Percentiles rank a stretch among this genome's conserved stretches.
Evolutionary conservation across 1,284 basidiomycete genomes (phyloP).

Genomic region (Neonothopanus nambi): DNA sequence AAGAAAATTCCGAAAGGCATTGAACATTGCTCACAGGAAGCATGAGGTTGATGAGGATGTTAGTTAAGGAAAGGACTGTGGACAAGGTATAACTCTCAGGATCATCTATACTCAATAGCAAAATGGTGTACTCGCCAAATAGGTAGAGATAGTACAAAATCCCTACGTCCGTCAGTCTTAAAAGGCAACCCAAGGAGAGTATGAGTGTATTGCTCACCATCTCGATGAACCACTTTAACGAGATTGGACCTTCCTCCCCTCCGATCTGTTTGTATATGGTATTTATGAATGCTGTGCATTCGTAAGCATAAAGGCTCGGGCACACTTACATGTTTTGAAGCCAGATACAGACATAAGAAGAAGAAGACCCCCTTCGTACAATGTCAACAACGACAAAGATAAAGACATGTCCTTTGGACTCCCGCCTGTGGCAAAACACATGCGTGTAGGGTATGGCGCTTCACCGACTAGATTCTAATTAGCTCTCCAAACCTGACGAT

Average conservation of each 20-base stretch:
- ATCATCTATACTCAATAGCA: not conserved
- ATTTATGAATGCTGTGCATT: too few relatives aligned
- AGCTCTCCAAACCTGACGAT: too few relatives aligned
- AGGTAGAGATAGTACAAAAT: slow-evolving; percentile 3
- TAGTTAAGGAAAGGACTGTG: not conserved
- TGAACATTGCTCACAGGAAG: too few relatives aligned
- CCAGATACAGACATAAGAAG: slow-evolving; percentile 6
- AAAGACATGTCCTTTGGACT: not conserved
- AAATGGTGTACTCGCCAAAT: not conserved
- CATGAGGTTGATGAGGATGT: not conserved
- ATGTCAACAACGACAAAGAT: not conserved
- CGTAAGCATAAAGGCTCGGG: not conserved
- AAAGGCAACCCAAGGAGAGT: not conserved
- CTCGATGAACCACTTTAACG: not conserved
- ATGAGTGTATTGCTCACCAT: not conserved
- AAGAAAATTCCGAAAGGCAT: too few relatives aligned
- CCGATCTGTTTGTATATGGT: not conserved
- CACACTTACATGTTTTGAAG: not conserved
- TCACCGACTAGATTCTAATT: not conserved
- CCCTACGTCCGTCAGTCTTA: not conserved
- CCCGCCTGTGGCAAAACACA: slow-evolving; percentile 1
- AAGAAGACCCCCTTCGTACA: slow-evolving; percentile 3
- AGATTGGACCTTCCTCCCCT: not conserved
- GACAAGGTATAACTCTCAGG: not conserved
- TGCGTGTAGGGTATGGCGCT: not conserved